Base-by-base conservation (phyloP, 257 asterid species). In the Solanum tarijense region DNA sequence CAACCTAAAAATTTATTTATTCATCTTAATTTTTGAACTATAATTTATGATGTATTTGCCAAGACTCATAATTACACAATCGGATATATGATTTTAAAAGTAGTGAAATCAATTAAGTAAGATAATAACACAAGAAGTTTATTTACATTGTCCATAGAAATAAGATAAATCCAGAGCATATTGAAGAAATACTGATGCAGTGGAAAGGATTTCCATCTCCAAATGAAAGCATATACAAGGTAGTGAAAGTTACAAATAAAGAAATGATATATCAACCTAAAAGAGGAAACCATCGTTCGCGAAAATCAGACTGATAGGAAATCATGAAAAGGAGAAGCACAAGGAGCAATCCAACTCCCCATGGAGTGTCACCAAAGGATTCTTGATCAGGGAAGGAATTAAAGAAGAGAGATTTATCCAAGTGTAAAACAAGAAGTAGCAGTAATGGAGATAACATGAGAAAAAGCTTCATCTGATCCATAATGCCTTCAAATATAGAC, bases 271-370 rank as follows among this genome's bases (percentile, higher is more conserved):
- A 55, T 91, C 91, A 86, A 89, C 92, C 88, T 0, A 94, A 94
- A 29, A 94, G 92, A 88, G 99, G 99, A 71, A 96, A 96, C 98
- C 97, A 92, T 20, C 98, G 92, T 11, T 95, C 98, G 6, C 98
- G 88, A 43, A 96, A 90, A 48, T 93, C 96, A n/a, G 99, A 94
- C 89, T 96, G 98, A 66, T 94, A 94, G 14, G 98, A 95, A 38
- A 95, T 92, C 98, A 96, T 95, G 94, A 95, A 95, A 82, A 96
- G 84, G 31, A 96, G 93, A 31, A 96, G 88, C 58, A 94, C 98
- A 36, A 96, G 99, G 66, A 95, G 89, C 35, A 95, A 35, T 6
- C 91, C 98, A 38, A 95, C 93, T 4, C 98, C 98, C 99, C 98
- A 95, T 5, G 99, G 99, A 85, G 98, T 94, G 18, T 94, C 97